phyloP scores from a whole-genome alignment of 2,329 filamentous ascomycete species.

The Nannizzia gypsea region DNA sequence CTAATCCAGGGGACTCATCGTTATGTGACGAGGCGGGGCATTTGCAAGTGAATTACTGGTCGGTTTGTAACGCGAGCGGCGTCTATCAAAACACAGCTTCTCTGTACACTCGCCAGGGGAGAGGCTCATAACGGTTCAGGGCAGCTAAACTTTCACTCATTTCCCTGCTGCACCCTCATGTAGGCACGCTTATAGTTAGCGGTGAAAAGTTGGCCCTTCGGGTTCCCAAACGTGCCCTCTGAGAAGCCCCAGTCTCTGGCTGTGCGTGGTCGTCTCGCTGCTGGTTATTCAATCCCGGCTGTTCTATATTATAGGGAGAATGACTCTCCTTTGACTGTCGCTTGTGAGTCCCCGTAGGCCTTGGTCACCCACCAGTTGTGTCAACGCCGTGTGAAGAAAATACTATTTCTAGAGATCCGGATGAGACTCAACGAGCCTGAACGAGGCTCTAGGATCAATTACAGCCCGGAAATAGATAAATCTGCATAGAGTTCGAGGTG shows the following conservation, averaged over 20 bases:
- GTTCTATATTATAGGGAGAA: neutral
- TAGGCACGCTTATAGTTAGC: neutral
- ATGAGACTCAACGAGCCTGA: neutral
- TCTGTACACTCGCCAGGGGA: neutral
- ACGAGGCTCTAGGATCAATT: neutral
- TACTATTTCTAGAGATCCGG: neutral
- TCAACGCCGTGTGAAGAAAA: neutral
- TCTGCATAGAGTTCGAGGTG: neutral
- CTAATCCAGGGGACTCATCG: neutral
- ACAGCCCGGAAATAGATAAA: neutral
- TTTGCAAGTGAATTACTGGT: slow-evolving; percentile 13
- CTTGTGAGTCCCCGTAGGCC: neutral
- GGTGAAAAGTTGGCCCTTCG: neutral
- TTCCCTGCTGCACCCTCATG: neutral
- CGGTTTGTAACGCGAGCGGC: slow-evolving; percentile 9
- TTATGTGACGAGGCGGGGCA: slow-evolving; percentile 9
- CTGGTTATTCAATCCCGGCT: neutral
- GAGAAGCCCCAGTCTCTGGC: neutral
- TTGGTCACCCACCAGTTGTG: neutral
- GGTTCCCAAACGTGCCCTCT: neutral
- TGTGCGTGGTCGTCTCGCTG: neutral
- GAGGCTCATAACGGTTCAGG: slow-evolving; percentile 8
- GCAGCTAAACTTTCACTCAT: slow-evolving; percentile 1
- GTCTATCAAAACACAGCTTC: slow-evolving; percentile 5
- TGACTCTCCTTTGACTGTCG: neutral